Conservation (phyloP, 208 protist species). For the Leishmania amazonensis region DNA sequence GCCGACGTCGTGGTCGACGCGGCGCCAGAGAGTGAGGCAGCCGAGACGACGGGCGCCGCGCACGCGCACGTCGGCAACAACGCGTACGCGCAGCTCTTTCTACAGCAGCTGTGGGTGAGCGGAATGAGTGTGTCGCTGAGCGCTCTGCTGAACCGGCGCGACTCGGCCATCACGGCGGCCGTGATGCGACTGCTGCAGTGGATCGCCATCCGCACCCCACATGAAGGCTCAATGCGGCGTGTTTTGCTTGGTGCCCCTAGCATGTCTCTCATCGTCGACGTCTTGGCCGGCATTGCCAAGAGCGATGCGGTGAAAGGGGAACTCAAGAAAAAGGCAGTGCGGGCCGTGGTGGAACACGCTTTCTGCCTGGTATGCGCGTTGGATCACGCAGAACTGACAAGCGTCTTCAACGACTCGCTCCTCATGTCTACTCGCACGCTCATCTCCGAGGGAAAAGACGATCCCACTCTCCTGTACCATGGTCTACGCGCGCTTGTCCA, state of each 20-base stretch:
- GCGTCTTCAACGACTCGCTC: conserved; percentile 27
- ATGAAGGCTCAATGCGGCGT: conserved; percentile 14
- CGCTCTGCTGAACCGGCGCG: conserved; percentile 16
- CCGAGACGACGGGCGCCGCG: not conserved
- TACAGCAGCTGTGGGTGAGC: conserved; percentile 34
- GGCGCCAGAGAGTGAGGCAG: not conserved
- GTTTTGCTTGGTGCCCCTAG: conserved; percentile 23
- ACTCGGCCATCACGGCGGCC: conserved; percentile 19
- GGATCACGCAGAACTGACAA: conserved; percentile 20
- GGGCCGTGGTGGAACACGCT: conserved; percentile 14
- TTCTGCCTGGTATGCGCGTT: conserved; percentile 29
- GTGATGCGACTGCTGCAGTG: conserved; percentile 23
- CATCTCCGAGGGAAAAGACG: conserved; percentile 35
- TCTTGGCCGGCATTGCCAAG: conserved; percentile 24
- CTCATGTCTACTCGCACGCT: conserved; percentile 50
- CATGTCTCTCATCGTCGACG: conserved; percentile 17
- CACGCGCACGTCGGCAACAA: not conserved
- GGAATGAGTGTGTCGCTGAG: conserved; percentile 24
- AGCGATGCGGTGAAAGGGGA: conserved; percentile 15
- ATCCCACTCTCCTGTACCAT: conserved; percentile 23
- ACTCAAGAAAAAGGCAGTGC: conserved; percentile 20
- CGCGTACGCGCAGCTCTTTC: conserved; percentile 25
- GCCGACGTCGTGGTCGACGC: conserved; percentile 16
- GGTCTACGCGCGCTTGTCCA: conserved; percentile 41
- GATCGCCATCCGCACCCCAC: conserved; percentile 12